These are phyloP conservation scores for Penstemon newberryi DNA, from an alignment of 257 asterid genomes.

Conservation along the genomic window DNA sequence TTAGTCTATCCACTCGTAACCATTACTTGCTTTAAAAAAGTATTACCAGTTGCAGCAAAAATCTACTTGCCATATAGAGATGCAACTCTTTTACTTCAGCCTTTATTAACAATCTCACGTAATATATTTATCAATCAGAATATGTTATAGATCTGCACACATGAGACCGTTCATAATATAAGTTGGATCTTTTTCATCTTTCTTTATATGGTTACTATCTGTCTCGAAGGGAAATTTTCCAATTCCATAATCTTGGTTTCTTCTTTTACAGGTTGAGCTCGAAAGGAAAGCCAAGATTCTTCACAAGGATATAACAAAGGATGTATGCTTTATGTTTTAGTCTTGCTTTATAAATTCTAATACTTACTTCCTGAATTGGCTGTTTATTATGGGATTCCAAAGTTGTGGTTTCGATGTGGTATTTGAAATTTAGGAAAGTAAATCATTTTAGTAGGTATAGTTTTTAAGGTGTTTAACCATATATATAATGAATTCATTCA, in stretches of 20 bases:
- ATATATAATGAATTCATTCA: background rate
- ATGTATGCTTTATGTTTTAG: constrained; percentile 43
- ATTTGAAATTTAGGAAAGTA: background rate
- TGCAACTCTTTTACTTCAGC: background rate
- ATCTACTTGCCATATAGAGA: too few species aligned
- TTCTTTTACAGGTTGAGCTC: constrained; percentile 62
- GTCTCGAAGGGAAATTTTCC: constrained; percentile 18
- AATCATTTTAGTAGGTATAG: background rate
- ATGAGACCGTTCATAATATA: background rate
- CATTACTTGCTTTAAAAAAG: too few species aligned
- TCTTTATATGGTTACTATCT: background rate
- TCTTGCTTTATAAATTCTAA: constrained; percentile 16
- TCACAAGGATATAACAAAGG: constrained; percentile 69
- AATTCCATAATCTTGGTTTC: constrained; percentile 11
- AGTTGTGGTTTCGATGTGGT: background rate
- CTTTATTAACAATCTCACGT: constrained; percentile 1
- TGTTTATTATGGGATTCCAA: background rate
- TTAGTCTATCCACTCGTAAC: too few species aligned
- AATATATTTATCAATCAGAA: constrained; percentile 2
- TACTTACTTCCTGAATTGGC: background rate
- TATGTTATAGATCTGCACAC: background rate
- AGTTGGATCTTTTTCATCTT: background rate
- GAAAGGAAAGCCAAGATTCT: constrained; percentile 67
- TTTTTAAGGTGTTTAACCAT: background rate
- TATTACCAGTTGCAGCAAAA: too few species aligned